Conservation (phyloP, 2,329 filamentous ascomycete genomes). For the Ceratocystis papillata region DNA sequence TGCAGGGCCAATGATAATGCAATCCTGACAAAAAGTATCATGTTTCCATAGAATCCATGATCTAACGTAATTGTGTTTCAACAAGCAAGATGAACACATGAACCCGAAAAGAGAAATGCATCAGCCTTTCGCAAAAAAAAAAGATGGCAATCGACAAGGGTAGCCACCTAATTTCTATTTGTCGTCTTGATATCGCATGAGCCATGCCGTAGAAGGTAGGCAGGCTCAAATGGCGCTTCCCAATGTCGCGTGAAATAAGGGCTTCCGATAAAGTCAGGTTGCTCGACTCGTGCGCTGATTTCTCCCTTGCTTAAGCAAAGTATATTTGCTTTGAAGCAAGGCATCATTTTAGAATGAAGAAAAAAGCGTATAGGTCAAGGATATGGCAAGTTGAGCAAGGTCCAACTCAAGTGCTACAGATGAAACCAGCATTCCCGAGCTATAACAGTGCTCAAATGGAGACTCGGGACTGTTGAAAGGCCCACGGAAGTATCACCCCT, state of each 20-base stretch:
- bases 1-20: neutral
- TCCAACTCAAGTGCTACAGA: neutral
- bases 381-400: neutral
- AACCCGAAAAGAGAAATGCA: neutral
- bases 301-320: neutral
- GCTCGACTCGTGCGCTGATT: neutral
- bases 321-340: neutral
- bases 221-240: neutral
- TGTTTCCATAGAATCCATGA: neutral
- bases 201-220: neutral
- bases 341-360: neutral
- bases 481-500: no score
- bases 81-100: neutral
- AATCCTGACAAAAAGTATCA: neutral
- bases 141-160: neutral
- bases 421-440: neutral
- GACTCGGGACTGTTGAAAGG: no score
- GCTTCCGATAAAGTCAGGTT: neutral
- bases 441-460: no score
- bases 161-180: neutral
- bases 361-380: neutral
- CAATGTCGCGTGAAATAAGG: neutral
- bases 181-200: neutral
- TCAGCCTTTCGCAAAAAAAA: neutral
- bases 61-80: neutral